These are phyloP conservation scores for Tetrahymena malaccensis DNA, from an alignment of 73 alveolate species.

Conservation along the genomic window DNA sequence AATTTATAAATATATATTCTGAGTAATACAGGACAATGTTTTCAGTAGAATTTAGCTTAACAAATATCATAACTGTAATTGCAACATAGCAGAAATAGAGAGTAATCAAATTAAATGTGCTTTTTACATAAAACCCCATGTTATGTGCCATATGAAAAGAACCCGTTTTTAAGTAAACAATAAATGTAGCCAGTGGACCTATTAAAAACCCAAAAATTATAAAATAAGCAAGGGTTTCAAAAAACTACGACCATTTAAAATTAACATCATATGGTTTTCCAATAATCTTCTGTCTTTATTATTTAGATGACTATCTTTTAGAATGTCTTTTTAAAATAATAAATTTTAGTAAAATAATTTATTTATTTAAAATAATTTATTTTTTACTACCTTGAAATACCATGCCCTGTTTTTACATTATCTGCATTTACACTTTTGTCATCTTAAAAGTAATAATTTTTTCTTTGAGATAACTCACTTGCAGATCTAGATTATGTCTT, in stretches of 20 bases:
- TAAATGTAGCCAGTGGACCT: neutral
- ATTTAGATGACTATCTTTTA: neutral
- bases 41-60: neutral
- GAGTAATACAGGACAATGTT: neutral
- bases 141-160: neutral
- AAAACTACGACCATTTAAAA: neutral
- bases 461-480: neutral
- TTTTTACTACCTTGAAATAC: neutral
- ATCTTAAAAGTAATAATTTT: neutral
- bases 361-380: neutral
- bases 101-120: neutral
- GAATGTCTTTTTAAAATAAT: neutral
- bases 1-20: neutral
- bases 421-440: neutral
- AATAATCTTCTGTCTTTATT: neutral
- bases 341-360: neutral
- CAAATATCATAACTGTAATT: neutral
- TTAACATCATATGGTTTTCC: neutral
- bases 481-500: neutral
- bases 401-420: neutral
- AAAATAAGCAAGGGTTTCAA: neutral
- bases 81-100: neutral
- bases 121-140: neutral
- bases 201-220: neutral
- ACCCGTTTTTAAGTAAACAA: neutral